Evolutionary conservation across 1,139 yeast species (phyloP).

Genomic region (Sugiyamaella sp.): DNA sequence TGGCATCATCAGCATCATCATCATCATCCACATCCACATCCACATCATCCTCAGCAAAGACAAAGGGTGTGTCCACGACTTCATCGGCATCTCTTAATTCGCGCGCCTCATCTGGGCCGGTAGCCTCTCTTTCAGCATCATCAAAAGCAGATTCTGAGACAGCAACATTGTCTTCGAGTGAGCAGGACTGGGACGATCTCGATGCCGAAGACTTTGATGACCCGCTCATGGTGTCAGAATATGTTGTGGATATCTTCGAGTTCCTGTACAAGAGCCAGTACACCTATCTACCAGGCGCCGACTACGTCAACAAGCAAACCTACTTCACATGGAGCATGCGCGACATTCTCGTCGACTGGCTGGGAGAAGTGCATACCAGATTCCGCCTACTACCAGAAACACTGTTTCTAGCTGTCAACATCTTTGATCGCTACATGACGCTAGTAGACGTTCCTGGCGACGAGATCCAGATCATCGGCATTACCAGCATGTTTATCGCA

Average conservation of each 20-base stretch:
- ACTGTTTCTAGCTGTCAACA: constrained; percentile 80
- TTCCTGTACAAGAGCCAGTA: constrained; percentile 75
- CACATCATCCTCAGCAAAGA: background rate
- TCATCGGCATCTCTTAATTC: too few species aligned
- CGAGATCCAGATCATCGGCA: constrained; percentile 85
- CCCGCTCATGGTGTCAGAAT: constrained; percentile 94
- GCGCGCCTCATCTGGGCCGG: background rate
- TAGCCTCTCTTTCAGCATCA: too few species aligned
- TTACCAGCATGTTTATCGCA: constrained; percentile 88
- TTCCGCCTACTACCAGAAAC: constrained; percentile 91
- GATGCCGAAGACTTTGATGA: constrained; percentile 91
- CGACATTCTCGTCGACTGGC: constrained; percentile 91
- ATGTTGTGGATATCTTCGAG: constrained; percentile 82
- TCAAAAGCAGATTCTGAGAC: background rate
- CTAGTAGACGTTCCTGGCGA: constrained; percentile 78
- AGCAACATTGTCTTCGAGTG: background rate
- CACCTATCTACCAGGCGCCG: constrained; percentile 75
- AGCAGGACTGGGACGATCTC: constrained; percentile 75
- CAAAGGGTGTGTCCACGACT: background rate
- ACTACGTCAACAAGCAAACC: constrained; percentile 72
- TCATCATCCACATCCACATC: background rate
- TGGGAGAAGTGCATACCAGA: constrained; percentile 87
- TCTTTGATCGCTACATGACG: constrained; percentile 89
- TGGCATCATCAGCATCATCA: background rate
- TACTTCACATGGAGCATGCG: constrained; percentile 67